Evolutionary conservation across 108 stramenopile species (phyloP), one percentile per base, ranked within the genome.

Genomic region (Cyclotella sp.): DNA sequence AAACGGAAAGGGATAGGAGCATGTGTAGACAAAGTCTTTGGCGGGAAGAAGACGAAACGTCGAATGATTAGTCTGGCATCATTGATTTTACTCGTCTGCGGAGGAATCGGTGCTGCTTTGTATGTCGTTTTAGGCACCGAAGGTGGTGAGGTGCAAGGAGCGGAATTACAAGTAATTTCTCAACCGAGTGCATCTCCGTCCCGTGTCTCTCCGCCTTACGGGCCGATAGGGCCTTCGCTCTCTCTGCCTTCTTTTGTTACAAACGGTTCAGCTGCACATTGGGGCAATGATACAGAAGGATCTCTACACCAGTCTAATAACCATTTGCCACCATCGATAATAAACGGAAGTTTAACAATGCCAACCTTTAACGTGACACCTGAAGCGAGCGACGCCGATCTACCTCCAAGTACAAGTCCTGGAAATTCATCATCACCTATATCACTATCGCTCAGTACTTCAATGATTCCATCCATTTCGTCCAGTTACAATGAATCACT

Each of bases 81-180:
- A n/a, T 15, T 39, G 12, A n/a, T 61, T 39, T 61, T 61, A 61
- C 30, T 61, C 12, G 3, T 34, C 15, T 39, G 12, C 34, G 60
- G 60, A 34, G 60, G 29, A 30, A 61, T 61, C 19, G 60, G 29
- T 34, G 30, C 30, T 61, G 60, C n/a, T 61, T 13, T 61, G 15
- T 30, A 39, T 61, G 60, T 61, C 30, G n/a, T 61, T 15, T 26
- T 57, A 57, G 55, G 55, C 12, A 21, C 60, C 11, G 30, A 39
- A 15, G 1, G 12, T 15, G 34, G 12, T 22, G 24, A 61, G 10
- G 1, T 39, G 1, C 5, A 61, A 34, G 60, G 30, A 30, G 15
- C 60, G 29, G 8, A 61, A 39, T 9, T 61, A 12, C 7, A 1
- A 9, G 60, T 30, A 39, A 0, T 61, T 39, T 12, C 29, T 61